Conservation (phyloP, 2,329 filamentous ascomycete genomes). For the Microdochium trichocladiopsis region DNA sequence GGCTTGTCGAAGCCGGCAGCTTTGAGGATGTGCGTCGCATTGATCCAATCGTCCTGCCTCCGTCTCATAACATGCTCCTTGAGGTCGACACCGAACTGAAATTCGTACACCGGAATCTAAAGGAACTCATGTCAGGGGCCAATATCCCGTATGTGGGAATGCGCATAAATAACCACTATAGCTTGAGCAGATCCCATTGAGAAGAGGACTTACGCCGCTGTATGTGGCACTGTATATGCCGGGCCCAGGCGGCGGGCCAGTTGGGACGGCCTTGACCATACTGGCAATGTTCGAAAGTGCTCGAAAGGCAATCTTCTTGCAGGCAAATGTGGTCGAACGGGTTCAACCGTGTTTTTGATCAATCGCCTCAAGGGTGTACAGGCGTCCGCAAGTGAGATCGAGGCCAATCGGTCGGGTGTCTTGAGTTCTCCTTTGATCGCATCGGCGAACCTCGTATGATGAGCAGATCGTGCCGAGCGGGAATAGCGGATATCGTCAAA, state of each 20-base stretch:
- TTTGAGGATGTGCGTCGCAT: conserved; percentile 98
- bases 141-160: too few species aligned
- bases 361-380: too few species aligned
- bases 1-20: conserved; percentile 97
- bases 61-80: conserved; percentile 93
- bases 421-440: too few species aligned
- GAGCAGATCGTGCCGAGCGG: too few species aligned
- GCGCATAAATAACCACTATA: too few species aligned
- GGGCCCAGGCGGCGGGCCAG: conserved; percentile 20
- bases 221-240: conserved; percentile 64
- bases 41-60: conserved; percentile 92
- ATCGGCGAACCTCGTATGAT: too few species aligned
- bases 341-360: too few species aligned
- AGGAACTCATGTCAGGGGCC: conserved; percentile 3
- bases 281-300: conserved; percentile 3
- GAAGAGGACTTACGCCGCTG: conserved; percentile 51
- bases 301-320: background rate
- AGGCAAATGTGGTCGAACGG: background rate
- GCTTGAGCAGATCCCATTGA: conserved; percentile 1
- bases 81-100: conserved; percentile 71
- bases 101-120: conserved; percentile 92
- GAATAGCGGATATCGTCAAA: too few species aligned
- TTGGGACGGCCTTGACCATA: conserved; percentile 38
- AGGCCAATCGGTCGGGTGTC: too few species aligned
- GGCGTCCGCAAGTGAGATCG: too few species aligned